Evolutionary conservation across 495 filamentous ascomycete species (phyloP).

Genomic region (Penicillium paxilli): DNA sequence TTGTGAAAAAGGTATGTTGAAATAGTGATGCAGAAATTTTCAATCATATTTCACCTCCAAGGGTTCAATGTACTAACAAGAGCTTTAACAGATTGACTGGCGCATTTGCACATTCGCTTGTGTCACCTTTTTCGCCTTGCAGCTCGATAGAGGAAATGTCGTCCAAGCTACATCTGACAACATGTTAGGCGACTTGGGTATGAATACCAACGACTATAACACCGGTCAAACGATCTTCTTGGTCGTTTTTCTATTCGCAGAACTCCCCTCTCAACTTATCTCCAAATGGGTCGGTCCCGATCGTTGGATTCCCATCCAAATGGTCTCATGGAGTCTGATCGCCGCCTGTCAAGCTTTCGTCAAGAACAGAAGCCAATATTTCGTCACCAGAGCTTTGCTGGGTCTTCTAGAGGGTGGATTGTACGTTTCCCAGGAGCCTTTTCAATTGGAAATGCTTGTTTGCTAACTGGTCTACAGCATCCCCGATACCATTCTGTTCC

Average conservation of each 20-base stretch:
- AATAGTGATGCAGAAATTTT: background rate
- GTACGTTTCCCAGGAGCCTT: slow-evolving; percentile 29
- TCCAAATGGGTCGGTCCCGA: slow-evolving; percentile 78
- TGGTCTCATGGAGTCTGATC: slow-evolving; percentile 75
- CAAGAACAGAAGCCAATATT: slow-evolving; percentile 60
- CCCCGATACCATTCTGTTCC: slow-evolving; percentile 59
- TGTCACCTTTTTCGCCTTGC: slow-evolving; percentile 80
- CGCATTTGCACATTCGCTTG: slow-evolving; percentile 65
- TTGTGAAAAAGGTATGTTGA: slow-evolving; percentile 61
- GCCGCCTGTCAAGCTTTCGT: slow-evolving; percentile 68
- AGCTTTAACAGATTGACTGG: slow-evolving; percentile 46
- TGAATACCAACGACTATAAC: slow-evolving; percentile 78
- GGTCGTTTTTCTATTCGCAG: slow-evolving; percentile 63
- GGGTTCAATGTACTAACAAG: background rate
- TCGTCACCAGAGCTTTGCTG: slow-evolving; percentile 62
- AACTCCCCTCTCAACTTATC: slow-evolving; percentile 73
- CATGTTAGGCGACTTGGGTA: slow-evolving; percentile 57
- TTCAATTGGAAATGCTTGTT: slow-evolving; percentile 20
- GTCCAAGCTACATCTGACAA: slow-evolving; percentile 70
- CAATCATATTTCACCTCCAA: background rate
- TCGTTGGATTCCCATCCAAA: slow-evolving; percentile 82
- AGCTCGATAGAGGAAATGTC: slow-evolving; percentile 78
- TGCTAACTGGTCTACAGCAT: slow-evolving; percentile 19
- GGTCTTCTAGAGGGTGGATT: slow-evolving; percentile 79
- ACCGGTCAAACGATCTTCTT: slow-evolving; percentile 74